Evolutionary conservation across 2,329 filamentous ascomycete species (phyloP), one percentile per base, ranked within the genome.

Genomic region (Diaporthe longicolla): DNA sequence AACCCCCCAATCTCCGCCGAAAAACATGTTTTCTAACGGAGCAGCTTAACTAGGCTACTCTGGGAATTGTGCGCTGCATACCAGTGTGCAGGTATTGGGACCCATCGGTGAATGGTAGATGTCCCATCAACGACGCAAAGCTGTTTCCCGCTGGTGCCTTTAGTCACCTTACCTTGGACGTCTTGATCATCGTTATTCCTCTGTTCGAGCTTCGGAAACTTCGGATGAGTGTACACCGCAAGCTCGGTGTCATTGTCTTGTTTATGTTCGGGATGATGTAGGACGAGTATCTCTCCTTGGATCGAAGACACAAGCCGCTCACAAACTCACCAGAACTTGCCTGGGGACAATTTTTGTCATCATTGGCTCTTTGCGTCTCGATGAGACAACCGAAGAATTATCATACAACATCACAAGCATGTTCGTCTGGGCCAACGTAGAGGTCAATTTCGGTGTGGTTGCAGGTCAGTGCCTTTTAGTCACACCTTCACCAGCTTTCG

Each of bases 401-500:
- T 66, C 63, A 24, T 66, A 52, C 8, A 52, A n/a, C 7, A 66
- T 66, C 15, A n/a, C 29, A 24, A 52, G 21, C 21, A 37, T 66
- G 45, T 66, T 66, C n/a, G 35, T 66, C 10, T 66, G 63, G 63
- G 45, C 63, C 21, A 66, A 66, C 8, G 63, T 66, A 15, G 63
- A 66, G 63, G 63, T 66, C 32, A 66, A 66, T 9, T 66, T 66
- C 15, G 63, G 63, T 37, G 63, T 66, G 21, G 21, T 66, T 37
- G n/a, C 63, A 66, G 63, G 63, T 66, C 19, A 40, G 63, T 52
- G 10, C 11, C 24, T 26, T 15, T 21, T 50, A 4, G 4, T 37
- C 43, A 10, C 2, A 6, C 17, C 9, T 17, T 35, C 13, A 19
- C 13, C 13, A 24, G 29, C 45, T 24, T 3, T 35, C n/a, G 63